Conservation (phyloP, 768 basidiomycete species). For the Termitomyces sp. region DNA sequence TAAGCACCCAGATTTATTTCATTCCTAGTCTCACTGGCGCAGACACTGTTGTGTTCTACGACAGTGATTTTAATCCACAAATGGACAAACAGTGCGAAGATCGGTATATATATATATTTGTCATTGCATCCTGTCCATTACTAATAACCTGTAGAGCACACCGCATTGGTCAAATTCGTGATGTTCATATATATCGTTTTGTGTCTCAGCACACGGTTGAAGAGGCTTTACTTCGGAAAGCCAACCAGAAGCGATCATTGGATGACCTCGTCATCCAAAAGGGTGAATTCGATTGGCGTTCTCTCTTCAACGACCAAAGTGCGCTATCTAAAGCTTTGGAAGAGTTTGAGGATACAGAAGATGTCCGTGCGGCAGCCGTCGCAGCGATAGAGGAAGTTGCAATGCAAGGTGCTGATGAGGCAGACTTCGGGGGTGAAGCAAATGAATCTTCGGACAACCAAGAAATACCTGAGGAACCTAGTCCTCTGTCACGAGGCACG, state of each 20-base stretch:
- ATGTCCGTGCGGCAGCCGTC: slow-evolving; percentile 73
- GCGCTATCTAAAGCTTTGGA: slow-evolving; percentile 73
- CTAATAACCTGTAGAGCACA: slow-evolving; percentile 58
- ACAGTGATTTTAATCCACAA: slow-evolving; percentile 95
- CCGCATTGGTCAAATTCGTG: slow-evolving; percentile 95
- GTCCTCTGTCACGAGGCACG: slow-evolving; percentile 16
- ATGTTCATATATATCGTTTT: slow-evolving; percentile 95
- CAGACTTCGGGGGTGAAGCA: slow-evolving; percentile 63
- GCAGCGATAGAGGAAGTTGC: slow-evolving; percentile 71
- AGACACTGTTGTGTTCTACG: slow-evolving; percentile 96
- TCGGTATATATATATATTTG: slow-evolving; percentile 42
- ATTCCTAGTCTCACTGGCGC: slow-evolving; percentile 70
- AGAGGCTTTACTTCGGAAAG: slow-evolving; percentile 93
- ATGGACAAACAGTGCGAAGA: slow-evolving; percentile 98
- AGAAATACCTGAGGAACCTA: slow-evolving; percentile 7
- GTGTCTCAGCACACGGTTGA: slow-evolving; percentile 89
- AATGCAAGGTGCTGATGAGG: slow-evolving; percentile 73
- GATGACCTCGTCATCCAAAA: slow-evolving; percentile 90
- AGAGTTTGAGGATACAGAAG: slow-evolving; percentile 85
- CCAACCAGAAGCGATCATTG: slow-evolving; percentile 94
- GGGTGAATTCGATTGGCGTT: slow-evolving; percentile 93
- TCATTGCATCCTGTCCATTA: background rate
- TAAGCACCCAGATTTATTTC: slow-evolving; percentile 7
- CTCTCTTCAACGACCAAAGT: slow-evolving; percentile 63
- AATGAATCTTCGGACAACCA: slow-evolving; percentile 15